These are phyloP conservation scores for Cucurbitaria berberidis DNA, from an alignment of 2,329 filamentous ascomycete species.

Conservation along the genomic window DNA sequence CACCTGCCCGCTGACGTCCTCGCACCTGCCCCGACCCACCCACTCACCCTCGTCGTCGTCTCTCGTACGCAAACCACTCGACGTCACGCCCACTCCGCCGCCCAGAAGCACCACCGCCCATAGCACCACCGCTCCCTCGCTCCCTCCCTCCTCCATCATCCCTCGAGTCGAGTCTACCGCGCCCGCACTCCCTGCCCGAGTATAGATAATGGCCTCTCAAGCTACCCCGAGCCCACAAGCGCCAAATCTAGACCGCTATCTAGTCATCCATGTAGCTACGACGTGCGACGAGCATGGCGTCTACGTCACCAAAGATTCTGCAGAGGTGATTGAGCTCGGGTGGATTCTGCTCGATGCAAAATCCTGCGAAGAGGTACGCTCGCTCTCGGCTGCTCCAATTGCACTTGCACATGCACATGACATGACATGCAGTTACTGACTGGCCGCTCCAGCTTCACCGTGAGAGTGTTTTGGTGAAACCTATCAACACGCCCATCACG, in stretches of 20 bases:
- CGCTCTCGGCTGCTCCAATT: slow-evolving; percentile 9
- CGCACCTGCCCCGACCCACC: slow-evolving; percentile 17
- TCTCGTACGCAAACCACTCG: slow-evolving; percentile 14
- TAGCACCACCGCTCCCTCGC: no score
- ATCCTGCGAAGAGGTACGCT: slow-evolving; percentile 81
- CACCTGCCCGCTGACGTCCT: slow-evolving; percentile 37
- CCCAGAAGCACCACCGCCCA: not conserved
- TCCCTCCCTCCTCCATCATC: no score
- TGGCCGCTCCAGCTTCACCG: slow-evolving; percentile 74
- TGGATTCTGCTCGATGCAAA: slow-evolving; percentile 96
- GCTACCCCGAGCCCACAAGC: slow-evolving; percentile 39
- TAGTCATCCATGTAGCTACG: slow-evolving; percentile 97
- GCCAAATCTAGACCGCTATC: slow-evolving; percentile 81
- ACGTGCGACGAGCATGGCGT: slow-evolving; percentile 99
- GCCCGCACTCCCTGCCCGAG: slow-evolving; percentile 3
- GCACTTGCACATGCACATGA: slow-evolving; percentile 11
- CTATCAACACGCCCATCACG: slow-evolving; percentile 97
- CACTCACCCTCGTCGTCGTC: slow-evolving; percentile 13
- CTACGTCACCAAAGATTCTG: slow-evolving; percentile 98
- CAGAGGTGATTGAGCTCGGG: slow-evolving; percentile 97
- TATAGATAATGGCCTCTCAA: slow-evolving; percentile 36
- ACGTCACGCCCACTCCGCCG: slow-evolving; percentile 5
- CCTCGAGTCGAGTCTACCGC: slow-evolving; percentile 12
- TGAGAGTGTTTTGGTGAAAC: slow-evolving; percentile 96
- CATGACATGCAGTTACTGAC: slow-evolving; percentile 42